phyloP scores from a whole-genome alignment of 1,139 yeast genomes.

The Fermentozyma sake region DNA sequence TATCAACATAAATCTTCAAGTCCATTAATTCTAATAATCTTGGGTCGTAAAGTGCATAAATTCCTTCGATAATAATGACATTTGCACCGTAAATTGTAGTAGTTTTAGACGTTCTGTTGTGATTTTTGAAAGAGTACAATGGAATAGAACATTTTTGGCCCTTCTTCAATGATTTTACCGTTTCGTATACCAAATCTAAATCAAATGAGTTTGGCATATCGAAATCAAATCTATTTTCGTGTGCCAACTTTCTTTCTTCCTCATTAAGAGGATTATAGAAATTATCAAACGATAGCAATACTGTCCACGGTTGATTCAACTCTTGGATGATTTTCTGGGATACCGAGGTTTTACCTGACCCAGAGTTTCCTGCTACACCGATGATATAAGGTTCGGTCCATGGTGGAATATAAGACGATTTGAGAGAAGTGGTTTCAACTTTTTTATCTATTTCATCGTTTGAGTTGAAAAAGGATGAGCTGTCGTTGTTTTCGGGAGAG shows the following conservation, averaged over 20 bases:
- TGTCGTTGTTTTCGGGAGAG: conserved; percentile 18
- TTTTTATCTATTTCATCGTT: conserved; percentile 2
- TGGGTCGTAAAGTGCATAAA: conserved; percentile 74
- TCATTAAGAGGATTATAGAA: conserved; percentile 71
- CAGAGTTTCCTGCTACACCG: conserved; percentile 92
- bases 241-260: conserved; percentile 63
- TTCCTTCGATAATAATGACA: conserved; percentile 87
- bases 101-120: conserved; percentile 64
- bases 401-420: conserved; percentile 66
- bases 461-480: conserved; percentile 15
- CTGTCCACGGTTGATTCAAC: conserved; percentile 92
- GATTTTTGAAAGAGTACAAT: conserved; percentile 75
- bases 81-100: conserved; percentile 91
- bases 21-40: conserved; percentile 75
- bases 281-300: conserved; percentile 85
- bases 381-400: conserved; percentile 95
- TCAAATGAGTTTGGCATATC: conserved; percentile 85
- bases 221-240: conserved; percentile 67
- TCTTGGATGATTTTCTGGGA: conserved; percentile 78
- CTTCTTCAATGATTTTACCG: conserved; percentile 60
- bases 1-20: conserved; percentile 84
- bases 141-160: conserved; percentile 69
- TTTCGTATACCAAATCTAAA: conserved; percentile 62
- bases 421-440: conserved; percentile 2
- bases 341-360: conserved; percentile 93